Evolutionary conservation across 2,329 filamentous ascomycete genomes (phyloP), one percentile per base, ranked within the genome.

Genomic region (Talaromyces funiculosus): DNA sequence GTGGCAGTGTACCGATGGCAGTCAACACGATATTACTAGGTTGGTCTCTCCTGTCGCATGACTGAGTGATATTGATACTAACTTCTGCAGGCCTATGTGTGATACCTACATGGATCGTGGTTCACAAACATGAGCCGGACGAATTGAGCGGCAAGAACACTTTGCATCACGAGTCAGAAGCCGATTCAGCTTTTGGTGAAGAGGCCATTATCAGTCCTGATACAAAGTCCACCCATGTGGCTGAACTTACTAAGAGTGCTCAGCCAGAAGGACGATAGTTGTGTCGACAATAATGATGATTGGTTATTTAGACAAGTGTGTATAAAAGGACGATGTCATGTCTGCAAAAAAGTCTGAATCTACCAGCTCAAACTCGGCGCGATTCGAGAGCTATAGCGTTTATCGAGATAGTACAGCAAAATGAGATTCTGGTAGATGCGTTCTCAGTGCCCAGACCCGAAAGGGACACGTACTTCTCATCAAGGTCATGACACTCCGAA

Each of bases 1-100:
- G 77, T 4, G 77, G 77, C 16, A 51, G 69, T 54, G 58, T 79
- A 10, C 78, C 77, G 14, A 66, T 80, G 55, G 72, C 69, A 0
- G 75, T 80, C 0, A 80, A 77, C 49, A 72, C 70, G 0, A 71
- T 72, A 26, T 51, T 73, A 10, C 60, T 72, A n/a, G 68, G 71
- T 72, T 57, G 49, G 65, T 66, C 29, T 24, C 9, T 47, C 33
- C 18, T 53, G n/a, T 53, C 8, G 20, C 5, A 8, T 37, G 49
- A 24, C 51, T 53, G 18, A 33, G 35, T 12, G 2, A 37, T 26
- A 38, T n/a, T 38, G 20, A 53, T 38, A 54, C 35, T 43, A 6
- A 29, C 43, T 0, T 20, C 18, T 5, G 8, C 24, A 71, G 68
- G 66, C 10, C 45, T 71, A 10, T 65, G 66, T 4, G 63, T 71